Base-by-base conservation (phyloP, 139 green algal genomes). In the Volvox africanus region DNA sequence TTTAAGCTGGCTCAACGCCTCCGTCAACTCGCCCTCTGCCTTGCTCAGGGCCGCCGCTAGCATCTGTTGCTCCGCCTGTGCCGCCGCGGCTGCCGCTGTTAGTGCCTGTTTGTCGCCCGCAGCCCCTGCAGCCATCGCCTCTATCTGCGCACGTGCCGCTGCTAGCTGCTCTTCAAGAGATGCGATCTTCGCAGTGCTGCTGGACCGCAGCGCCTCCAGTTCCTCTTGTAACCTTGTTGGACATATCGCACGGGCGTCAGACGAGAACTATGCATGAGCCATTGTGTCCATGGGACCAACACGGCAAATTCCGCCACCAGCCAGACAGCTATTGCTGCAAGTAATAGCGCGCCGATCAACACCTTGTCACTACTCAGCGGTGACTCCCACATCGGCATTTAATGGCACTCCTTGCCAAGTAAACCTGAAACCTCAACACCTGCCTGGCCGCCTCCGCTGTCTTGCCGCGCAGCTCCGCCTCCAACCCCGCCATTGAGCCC, bases 41-140 rank as follows among this genome's bases (percentile, higher is more conserved):
- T 44, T 50, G 14, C 26, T 26, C 32, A 91, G 87, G 61, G 61
- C 33, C 32, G 32, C 76, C 61, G 83, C 19, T 61, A 89, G 82
- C 84, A 85, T 61, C 69, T 78, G 61, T 44, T 77, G 78, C 77
- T 85, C 88, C 21, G 67, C 68, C 68, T 65, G 61, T 50, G 92
- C 84, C 28, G 67, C 88, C 50, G 92, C 88, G 1, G 67, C 21
- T 16, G 75, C 35, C 18, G 89, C 81, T 30, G 68, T 37, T 28
- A 82, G 80, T 35, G 89, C 71, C 81, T 80, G 30, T 55, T 92
- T 76, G 37, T 93, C 91, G 18, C 65, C 86, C 68, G 76, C 61
- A 30, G 89, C 33, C 5, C 55, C 76, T 62, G 30, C 20, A 1
- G 80, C 28, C 80, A 88, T 33, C 32, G 36, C 30, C 0, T 24